A percentile compares a stretch with the other conserved stretches of the same genome.
phyloP scores from a whole-genome alignment of 495 filamentous ascomycete genomes.

The Thermothielavioides terrestris region DNA sequence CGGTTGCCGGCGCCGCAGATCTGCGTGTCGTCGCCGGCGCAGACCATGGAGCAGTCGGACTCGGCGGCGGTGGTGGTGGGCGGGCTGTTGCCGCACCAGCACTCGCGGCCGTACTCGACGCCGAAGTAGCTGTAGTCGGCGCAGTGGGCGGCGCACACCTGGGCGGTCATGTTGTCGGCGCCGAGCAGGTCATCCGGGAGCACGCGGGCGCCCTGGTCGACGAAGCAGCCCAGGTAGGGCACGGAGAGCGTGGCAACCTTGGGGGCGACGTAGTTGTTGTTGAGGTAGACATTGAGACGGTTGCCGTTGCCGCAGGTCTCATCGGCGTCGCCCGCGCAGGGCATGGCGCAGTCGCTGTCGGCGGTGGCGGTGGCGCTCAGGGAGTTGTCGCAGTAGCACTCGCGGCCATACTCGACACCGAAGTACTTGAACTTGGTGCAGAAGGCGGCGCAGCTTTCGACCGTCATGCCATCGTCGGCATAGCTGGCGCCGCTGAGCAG shows the following conservation, averaged over 20 bases:
- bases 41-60: slow-evolving; percentile 17
- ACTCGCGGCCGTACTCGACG: slow-evolving; percentile 12
- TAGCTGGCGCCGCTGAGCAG: slow-evolving; percentile 44
- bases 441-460: slow-evolving; percentile 50
- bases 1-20: slow-evolving; percentile 28
- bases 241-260: not conserved
- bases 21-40: slow-evolving; percentile 26
- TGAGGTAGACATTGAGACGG: slow-evolving; percentile 40
- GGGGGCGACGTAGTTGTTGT: slow-evolving; percentile 10
- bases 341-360: slow-evolving; percentile 36
- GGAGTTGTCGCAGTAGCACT: slow-evolving; percentile 28
- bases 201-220: slow-evolving; percentile 10
- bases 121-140: slow-evolving; percentile 10
- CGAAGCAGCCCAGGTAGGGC: slow-evolving; percentile 15
- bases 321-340: slow-evolving; percentile 36
- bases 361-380: slow-evolving; percentile 3
- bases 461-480: slow-evolving; percentile 45
- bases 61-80: not conserved
- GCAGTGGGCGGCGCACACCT: slow-evolving; percentile 12
- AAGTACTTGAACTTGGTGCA: slow-evolving; percentile 38
- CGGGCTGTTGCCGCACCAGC: slow-evolving; percentile 12
- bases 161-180: slow-evolving; percentile 10
- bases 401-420: slow-evolving; percentile 19
- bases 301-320: slow-evolving; percentile 40
- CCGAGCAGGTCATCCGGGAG: slow-evolving; percentile 12